Evolutionary conservation across 140 eudicot species (phyloP).

Genomic region (Flaveria floridana): DNA sequence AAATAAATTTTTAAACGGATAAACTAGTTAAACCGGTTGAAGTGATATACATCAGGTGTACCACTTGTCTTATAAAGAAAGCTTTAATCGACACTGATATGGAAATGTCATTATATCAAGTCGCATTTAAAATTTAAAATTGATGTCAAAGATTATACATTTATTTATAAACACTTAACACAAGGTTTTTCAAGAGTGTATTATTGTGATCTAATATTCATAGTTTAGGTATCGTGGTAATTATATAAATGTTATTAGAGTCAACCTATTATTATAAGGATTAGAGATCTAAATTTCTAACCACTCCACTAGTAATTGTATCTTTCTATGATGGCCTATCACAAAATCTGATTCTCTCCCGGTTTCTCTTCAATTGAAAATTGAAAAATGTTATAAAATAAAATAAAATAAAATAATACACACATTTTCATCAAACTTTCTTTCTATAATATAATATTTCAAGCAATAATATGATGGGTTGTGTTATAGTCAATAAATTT

Average conservation of each 20-base stretch:
- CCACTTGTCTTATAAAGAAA: too few relatives aligned
- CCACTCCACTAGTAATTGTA: slow-evolving; percentile 27
- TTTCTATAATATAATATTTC: background rate
- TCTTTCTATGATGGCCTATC: slow-evolving; percentile 22
- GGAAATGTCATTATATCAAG: too few relatives aligned
- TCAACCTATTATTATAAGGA: slow-evolving; percentile 5
- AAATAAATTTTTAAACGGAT: too few relatives aligned
- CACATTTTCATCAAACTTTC: background rate
- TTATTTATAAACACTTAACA: background rate
- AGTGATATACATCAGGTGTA: too few relatives aligned
- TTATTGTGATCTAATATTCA: background rate
- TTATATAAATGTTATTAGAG: background rate
- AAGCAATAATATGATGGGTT: too few relatives aligned
- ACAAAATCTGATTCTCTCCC: background rate
- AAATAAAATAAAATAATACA: background rate
- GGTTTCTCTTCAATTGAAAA: background rate
- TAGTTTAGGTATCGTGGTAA: slow-evolving; percentile 22
- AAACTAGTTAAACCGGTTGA: too few relatives aligned
- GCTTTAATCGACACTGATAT: too few relatives aligned
- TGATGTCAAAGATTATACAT: background rate
- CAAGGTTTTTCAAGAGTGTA: background rate
- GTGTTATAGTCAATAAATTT: background rate
- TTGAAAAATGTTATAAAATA: background rate
- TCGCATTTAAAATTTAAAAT: background rate
- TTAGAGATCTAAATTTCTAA: slow-evolving; percentile 26